Conservation (phyloP, 1,139 yeast genomes). For the Debaryomyces fabryi region DNA sequence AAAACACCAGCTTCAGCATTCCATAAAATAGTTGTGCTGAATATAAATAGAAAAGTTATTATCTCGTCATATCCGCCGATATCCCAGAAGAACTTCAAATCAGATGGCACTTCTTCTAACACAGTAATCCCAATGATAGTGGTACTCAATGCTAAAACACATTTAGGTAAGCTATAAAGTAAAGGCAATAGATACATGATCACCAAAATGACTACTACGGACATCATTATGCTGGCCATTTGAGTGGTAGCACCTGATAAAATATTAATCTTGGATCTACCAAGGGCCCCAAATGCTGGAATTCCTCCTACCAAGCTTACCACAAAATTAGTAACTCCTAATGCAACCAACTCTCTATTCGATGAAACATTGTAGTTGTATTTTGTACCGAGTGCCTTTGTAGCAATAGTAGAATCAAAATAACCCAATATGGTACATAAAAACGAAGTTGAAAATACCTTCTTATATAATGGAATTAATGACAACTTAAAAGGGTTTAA, state of each 20-base stretch:
- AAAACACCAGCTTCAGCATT: conserved; percentile 37
- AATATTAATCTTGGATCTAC: conserved; percentile 38
- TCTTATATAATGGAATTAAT: conserved; percentile 24
- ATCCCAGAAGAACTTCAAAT: conserved; percentile 31
- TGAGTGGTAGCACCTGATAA: conserved; percentile 39
- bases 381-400: conserved; percentile 34
- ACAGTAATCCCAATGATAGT: conserved; percentile 42
- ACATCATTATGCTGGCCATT: conserved; percentile 34
- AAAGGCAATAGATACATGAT: conserved; percentile 28
- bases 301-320: conserved; percentile 34
- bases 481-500: conserved; percentile 27
- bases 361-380: conserved; percentile 35
- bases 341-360: conserved; percentile 37
- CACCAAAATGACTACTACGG: conserved; percentile 25
- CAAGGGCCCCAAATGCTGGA: conserved; percentile 41
- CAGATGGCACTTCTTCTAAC: conserved; percentile 36
- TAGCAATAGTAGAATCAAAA: conserved; percentile 38
- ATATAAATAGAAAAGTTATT: conserved; percentile 26
- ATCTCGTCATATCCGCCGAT: conserved; percentile 37
- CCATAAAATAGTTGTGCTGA: conserved; percentile 32
- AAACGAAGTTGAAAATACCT: conserved; percentile 31
- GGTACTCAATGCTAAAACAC: conserved; percentile 37
- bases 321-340: conserved; percentile 33
- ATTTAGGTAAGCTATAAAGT: conserved; percentile 33
- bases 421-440: conserved; percentile 37